Evolutionary conservation across 2,329 filamentous ascomycete genomes (phyloP), one percentile per base, ranked within the genome.

Genomic region (Eutypa lata): DNA sequence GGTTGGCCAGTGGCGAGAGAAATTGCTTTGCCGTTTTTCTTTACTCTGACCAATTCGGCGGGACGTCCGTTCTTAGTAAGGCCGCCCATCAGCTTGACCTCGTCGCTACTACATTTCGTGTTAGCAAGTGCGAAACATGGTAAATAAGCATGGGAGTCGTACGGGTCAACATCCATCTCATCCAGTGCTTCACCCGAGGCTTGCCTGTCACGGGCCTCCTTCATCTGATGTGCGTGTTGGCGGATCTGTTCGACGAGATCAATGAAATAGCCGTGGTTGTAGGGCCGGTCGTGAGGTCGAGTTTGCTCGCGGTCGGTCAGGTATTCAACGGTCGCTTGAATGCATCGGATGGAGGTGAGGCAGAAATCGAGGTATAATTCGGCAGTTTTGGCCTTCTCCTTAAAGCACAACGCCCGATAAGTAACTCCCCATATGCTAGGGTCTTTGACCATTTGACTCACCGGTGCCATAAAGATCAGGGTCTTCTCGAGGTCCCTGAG

Each of bases 221-320:
- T 86, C 65, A 97, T 85, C 70, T 94, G 89, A 65, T 86, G 83
- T 56, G 91, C 92, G 83, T 96, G 96, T 69, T 90, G 84, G 69
- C 87, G 84, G 64, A 97, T 91, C 82, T 97, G 92, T 71, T 95
- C 90, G 71, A 95, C 87, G 56, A 97, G 86, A 76, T 97, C 93
- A 75, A 97, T 88, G 71, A 97, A 97, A 75, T 97, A 97, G 69
- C 90, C 90, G 81, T 89, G 91, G 80, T 88, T 94, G 79, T 97
- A 97, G 61, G 91, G 91, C 65, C 89, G 87, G 73, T 97, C 93
- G 73, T 84, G 79, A 55, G 90, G 88, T 70, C 90, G 85, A 61
- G 87, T 87, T 75, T 93, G 90, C 71, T 97, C 92, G 69, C 86
- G 86, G 69, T 95, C 91, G 78, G 84, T 87, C 60, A 97, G 80